Conservation (phyloP, 192 early-diverging fungal genomes). For the Glomus cerebriforme region DNA sequence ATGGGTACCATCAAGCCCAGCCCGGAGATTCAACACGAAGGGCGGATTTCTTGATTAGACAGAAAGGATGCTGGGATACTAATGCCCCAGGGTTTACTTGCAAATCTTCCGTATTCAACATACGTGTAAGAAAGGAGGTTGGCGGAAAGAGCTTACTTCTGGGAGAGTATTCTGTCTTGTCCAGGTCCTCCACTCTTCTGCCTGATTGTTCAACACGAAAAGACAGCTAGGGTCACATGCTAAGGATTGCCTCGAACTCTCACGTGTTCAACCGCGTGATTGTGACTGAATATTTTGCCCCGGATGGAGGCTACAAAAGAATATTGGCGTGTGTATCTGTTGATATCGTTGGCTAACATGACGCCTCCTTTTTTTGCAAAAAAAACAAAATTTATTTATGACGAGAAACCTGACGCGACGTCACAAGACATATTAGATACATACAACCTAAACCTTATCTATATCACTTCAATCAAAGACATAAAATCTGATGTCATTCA, state of each 20-base stretch:
- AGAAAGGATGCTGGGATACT: slow-evolving; percentile 3
- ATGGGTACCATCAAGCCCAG: no score
- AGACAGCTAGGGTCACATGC: neutral
- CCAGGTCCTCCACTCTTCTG: neutral
- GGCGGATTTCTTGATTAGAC: neutral
- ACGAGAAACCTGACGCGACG: no score
- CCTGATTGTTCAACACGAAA: neutral
- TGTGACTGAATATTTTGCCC: neutral
- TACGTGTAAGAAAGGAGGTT: neutral
- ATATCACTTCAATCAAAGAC: no score
- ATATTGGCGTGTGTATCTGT: no score
- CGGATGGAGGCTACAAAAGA: no score
- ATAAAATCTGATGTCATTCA: no score
- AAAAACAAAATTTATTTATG: no score
- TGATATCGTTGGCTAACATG: no score
- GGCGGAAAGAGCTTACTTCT: neutral
- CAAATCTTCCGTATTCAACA: no score
- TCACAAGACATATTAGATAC: no score
- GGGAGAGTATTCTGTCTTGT: neutral
- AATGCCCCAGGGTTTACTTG: neutral
- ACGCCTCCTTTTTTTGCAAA: no score
- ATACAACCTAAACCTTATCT: no score
- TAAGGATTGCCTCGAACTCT: neutral
- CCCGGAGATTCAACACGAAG: neutral
- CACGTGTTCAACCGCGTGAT: neutral